A percentile compares a stretch with the other conserved stretches of the same genome.
Evolutionary conservation across 2,329 filamentous ascomycete species (phyloP).

Genomic region (Hyphodiscus sp.): DNA sequence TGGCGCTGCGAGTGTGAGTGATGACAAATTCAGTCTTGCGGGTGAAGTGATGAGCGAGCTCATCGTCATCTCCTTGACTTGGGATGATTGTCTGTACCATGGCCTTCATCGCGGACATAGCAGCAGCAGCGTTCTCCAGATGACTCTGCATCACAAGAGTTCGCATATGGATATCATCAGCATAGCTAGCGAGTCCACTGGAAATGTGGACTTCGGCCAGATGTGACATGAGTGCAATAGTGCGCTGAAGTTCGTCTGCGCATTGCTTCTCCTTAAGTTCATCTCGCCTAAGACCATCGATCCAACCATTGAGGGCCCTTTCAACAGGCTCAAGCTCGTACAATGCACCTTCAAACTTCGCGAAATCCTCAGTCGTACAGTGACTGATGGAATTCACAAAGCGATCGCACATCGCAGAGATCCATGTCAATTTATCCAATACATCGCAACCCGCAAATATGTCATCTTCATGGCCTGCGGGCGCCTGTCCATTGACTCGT

Average conservation of each 20-base stretch:
- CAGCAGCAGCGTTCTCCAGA: conserved; percentile 68
- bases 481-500: conserved; percentile 59
- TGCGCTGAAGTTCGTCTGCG: conserved; percentile 72
- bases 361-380: conserved; percentile 73
- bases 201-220: conserved; percentile 75
- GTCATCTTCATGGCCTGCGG: conserved; percentile 69
- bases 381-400: conserved; percentile 75
- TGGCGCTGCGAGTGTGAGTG: conserved; percentile 71
- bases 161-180: conserved; percentile 74
- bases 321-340: conserved; percentile 91
- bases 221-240: conserved; percentile 81
- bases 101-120: conserved; percentile 54
- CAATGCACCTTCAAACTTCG: conserved; percentile 68
- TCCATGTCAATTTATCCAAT: conserved; percentile 78
- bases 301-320: conserved; percentile 78
- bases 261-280: conserved; percentile 82
- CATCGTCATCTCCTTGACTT: conserved; percentile 54
- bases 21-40: conserved; percentile 67
- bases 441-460: conserved; percentile 74
- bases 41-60: conserved; percentile 58
- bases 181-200: conserved; percentile 62
- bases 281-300: conserved; percentile 76
- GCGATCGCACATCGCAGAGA: conserved; percentile 74
- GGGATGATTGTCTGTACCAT: conserved; percentile 63
- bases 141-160: conserved; percentile 71